Percentiles rank a stretch among this genome's conserved stretches.
Conservation (phyloP, 1,284 basidiomycete genomes). For the Phylloporus sp. region DNA sequence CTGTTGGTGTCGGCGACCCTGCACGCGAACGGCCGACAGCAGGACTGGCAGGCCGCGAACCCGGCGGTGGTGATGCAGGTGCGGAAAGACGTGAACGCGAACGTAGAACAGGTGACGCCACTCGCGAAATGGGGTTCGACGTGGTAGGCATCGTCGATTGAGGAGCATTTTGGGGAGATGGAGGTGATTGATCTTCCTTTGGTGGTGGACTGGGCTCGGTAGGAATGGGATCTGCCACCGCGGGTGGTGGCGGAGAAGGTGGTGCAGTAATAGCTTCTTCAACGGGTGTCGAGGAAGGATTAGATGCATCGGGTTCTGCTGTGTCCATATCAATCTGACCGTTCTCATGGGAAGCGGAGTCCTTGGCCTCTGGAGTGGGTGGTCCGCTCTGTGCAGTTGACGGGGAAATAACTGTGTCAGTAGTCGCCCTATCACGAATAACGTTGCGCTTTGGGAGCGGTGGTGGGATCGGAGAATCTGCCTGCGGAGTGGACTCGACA, state of each 20-base stretch:
- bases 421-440: conserved; percentile 1
- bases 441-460: conserved; percentile 37
- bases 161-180: conserved; percentile 29
- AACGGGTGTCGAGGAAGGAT: conserved; percentile 11
- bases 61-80: conserved; percentile 29
- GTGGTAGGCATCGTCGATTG: conserved; percentile 35
- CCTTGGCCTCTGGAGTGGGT: conserved; percentile 5
- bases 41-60: conserved; percentile 35
- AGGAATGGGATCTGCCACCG: conserved; percentile 2
- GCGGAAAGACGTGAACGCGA: conserved; percentile 37
- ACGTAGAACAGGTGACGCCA: conserved; percentile 27
- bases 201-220: conserved; percentile 10
- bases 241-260: not conserved
- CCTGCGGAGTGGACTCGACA: conserved; percentile 24
- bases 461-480: conserved; percentile 28
- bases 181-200: conserved; percentile 14
- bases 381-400: conserved; percentile 2
- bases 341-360: conserved; percentile 1
- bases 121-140: conserved; percentile 19
- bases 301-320: conserved; percentile 6
- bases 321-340: conserved; percentile 17
- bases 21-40: conserved; percentile 32
- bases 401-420: conserved; percentile 6
- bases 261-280: conserved; percentile 27
- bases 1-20: conserved; percentile 29